These are phyloP conservation scores for Saitozyma podzolica DNA, from an alignment of 768 basidiomycete genomes.

Conservation along the genomic window DNA sequence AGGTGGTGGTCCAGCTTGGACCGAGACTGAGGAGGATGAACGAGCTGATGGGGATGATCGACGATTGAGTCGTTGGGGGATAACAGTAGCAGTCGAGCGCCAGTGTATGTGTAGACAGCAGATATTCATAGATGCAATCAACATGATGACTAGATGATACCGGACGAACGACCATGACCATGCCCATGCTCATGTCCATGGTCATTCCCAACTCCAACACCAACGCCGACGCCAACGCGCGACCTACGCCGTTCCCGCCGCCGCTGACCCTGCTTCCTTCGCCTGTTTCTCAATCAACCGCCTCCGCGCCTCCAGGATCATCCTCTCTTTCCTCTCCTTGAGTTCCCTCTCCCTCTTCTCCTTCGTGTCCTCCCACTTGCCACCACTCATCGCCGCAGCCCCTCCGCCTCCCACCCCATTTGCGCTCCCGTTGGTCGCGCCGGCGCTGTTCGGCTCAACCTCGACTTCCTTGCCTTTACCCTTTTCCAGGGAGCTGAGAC, in stretches of 20 bases:
- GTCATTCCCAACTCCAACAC: too few relatives aligned
- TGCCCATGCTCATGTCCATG: too few relatives aligned
- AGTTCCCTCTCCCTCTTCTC: slow-evolving; percentile 44
- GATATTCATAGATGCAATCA: background rate
- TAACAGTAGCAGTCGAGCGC: background rate
- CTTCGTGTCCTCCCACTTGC: slow-evolving; percentile 44
- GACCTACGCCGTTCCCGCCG: slow-evolving; percentile 17
- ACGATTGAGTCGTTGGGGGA: background rate
- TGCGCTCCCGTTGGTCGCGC: background rate
- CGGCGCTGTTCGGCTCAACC: background rate
- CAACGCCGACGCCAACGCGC: slow-evolving; percentile 28
- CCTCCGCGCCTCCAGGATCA: slow-evolving; percentile 45
- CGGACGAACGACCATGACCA: too few relatives aligned
- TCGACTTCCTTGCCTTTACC: slow-evolving; percentile 19
- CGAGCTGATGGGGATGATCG: slow-evolving; percentile 34
- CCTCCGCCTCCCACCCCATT: slow-evolving; percentile 1
- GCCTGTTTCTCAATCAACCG: too few relatives aligned
- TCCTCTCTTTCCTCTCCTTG: slow-evolving; percentile 49
- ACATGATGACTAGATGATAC: background rate
- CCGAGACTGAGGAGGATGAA: slow-evolving; percentile 43
- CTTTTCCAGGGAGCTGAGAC: slow-evolving; percentile 28
- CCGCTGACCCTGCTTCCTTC: too few relatives aligned
- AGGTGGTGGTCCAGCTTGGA: slow-evolving; percentile 46
- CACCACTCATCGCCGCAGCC: slow-evolving; percentile 3
- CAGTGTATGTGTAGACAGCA: background rate